Base-by-base conservation (phyloP, 2,329 filamentous ascomycete species). In the Monosporascus sp. region DNA sequence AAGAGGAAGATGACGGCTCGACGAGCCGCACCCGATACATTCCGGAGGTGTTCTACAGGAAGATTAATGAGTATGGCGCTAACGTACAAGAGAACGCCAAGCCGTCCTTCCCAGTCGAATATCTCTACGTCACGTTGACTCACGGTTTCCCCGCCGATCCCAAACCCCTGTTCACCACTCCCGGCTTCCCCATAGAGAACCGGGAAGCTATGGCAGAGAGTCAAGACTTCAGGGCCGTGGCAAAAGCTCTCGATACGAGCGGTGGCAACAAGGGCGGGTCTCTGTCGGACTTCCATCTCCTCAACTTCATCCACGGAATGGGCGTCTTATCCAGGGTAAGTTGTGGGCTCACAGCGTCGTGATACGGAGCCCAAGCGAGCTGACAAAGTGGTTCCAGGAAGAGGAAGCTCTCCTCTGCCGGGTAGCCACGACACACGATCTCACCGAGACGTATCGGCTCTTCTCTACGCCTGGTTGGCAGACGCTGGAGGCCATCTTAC, bases 21-120 rank as follows among this genome's bases (percentile, higher is more conserved):
- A 77, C 72, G 49, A 87, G 81, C 68, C 85, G 84, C 52, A 86
- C 87, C 24, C 83, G 92, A 63, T 99, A 99, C 67, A 96, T 99
- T 22, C 94, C 94, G 1, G 94, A 99, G 66, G 93, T 99, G 5
- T 99, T 97, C 73, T 99, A 95, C 74, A 85, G 93, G 57, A 86
- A 84, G 62, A 91, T 96, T 71, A 99, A 99, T 71, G 93, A 99
- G 70, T 96, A 99, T 67, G 92, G 92, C 37, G 90, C 88, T 59
- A 96, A 93, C 62, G 94, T 97, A 7, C 94, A 97, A 69, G 91
- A 97, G 71, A 97, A 96, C 63, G 94, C 94, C 24, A 97, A 97
- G 68, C 94, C 94, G 0, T 86, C 89, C 46, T 99, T 99, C 70
- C 94, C 94, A 0, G 92, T 97, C 48, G 94, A 99, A 69, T 99